Percentiles rank a stretch among this genome's conserved stretches.
Conservation (phyloP, 768 basidiomycete genomes). For the Mycena vitilis region DNA sequence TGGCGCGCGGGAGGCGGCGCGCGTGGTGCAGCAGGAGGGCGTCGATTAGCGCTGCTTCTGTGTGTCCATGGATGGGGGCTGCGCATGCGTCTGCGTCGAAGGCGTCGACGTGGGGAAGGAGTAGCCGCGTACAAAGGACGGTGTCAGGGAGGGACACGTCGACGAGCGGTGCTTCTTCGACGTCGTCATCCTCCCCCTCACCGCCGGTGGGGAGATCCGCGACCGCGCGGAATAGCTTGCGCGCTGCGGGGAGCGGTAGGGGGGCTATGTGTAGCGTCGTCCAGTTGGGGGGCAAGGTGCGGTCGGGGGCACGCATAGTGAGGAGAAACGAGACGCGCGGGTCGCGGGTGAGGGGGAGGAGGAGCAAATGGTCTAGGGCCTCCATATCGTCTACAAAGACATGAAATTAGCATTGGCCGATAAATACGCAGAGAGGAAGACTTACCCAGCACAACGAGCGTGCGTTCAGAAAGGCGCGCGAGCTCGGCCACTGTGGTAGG, state of each 20-base stretch:
- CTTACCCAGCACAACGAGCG: slow-evolving; percentile 29
- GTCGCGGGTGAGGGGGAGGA: slow-evolving; percentile 14
- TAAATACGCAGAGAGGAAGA: not conserved
- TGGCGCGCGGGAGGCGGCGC: slow-evolving; percentile 2
- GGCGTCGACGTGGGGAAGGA: not conserved
- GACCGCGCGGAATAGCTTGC: slow-evolving; percentile 28
- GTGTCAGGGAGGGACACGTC: not conserved
- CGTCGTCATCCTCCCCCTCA: not conserved
- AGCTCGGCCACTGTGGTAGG: slow-evolving; percentile 1
- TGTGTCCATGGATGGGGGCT: no score
- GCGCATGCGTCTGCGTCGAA: no score
- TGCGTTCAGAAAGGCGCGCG: not conserved
- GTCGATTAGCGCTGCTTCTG: slow-evolving; percentile 6
- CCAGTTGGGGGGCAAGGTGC: not conserved
- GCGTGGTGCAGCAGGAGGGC: slow-evolving; percentile 18
- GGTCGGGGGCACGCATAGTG: not conserved
- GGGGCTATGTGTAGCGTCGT: slow-evolving; percentile 15
- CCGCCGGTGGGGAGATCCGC: slow-evolving; percentile 23
- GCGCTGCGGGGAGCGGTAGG: slow-evolving; percentile 26
- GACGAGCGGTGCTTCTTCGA: not conserved
- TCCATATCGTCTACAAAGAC: not conserved
- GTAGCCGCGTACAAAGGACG: not conserved
- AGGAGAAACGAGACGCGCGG: slow-evolving; percentile 28
- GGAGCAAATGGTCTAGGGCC: slow-evolving; percentile 11
- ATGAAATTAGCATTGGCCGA: not conserved